These are phyloP conservation scores for Rhizopus sp. DNA, from an alignment of 371 early-diverging fungal genomes.

Conservation along the genomic window DNA sequence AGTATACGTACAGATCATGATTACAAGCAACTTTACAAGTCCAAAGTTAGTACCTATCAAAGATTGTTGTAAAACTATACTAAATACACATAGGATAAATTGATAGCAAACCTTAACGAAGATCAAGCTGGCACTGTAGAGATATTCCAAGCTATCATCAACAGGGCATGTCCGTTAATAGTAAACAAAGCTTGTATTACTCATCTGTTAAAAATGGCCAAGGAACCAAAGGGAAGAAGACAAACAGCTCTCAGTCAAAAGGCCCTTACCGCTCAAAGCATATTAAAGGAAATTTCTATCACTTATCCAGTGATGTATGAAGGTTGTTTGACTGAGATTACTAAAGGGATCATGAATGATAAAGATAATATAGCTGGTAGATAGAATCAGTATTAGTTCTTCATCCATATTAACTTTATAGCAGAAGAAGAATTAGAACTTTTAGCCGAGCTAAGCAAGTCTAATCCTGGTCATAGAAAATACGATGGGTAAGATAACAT, in stretches of 20 bases:
- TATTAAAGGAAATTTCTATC: conserved; percentile 27
- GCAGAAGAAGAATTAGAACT: conserved; percentile 64
- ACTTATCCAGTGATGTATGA: conserved; percentile 26
- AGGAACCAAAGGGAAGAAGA: conserved; percentile 18
- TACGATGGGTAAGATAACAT: conserved; percentile 24
- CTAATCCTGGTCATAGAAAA: conserved; percentile 49
- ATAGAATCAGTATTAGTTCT: too few relatives aligned
- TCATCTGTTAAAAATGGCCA: conserved; percentile 23
- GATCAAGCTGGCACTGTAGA: conserved; percentile 62
- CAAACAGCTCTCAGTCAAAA: conserved; percentile 15
- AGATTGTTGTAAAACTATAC: neutral
- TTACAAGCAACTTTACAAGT: conserved; percentile 28
- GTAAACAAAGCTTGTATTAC: conserved; percentile 37
- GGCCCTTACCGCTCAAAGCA: conserved; percentile 24
- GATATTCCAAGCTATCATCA: conserved; percentile 69
- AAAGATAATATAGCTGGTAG: conserved; percentile 14
- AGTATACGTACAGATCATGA: conserved; percentile 24
- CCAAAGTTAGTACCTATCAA: conserved; percentile 25
- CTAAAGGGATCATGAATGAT: conserved; percentile 10
- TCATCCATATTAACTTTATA: conserved; percentile 9
- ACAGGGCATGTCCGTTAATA: conserved; percentile 58
- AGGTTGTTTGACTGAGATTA: conserved; percentile 11
- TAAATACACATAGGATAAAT: conserved; percentile 54
- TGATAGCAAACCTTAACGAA: conserved; percentile 64
- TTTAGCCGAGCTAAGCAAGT: conserved; percentile 63